These are phyloP conservation scores for Microdochium bolleyi DNA, from an alignment of 2,329 filamentous ascomycete species.

Conservation along the genomic window DNA sequence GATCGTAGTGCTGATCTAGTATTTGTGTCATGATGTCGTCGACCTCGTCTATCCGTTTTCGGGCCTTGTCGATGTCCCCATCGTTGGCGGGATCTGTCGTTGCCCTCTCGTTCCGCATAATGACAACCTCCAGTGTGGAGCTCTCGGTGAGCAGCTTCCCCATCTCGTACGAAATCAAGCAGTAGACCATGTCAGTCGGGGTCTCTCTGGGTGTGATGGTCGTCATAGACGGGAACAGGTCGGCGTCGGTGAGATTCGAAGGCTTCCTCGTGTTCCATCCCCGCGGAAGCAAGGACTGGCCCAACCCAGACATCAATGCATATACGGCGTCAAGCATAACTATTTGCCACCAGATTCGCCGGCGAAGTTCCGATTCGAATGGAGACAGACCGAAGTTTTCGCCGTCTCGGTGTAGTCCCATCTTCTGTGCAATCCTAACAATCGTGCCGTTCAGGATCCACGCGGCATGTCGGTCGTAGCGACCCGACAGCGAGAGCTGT, in stretches of 20 bases:
- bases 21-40: conserved; percentile 34
- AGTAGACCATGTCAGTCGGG: conserved; percentile 54
- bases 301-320: conserved; percentile 49
- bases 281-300: conserved; percentile 40
- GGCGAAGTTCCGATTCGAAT: conserved; percentile 61
- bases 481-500: conserved; percentile 47
- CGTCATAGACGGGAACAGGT: conserved; percentile 44
- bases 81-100: conserved; percentile 13
- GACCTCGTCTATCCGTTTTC: conserved; percentile 30
- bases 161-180: conserved; percentile 41
- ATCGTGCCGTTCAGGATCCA: conserved; percentile 55
- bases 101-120: conserved; percentile 34
- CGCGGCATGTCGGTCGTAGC: conserved; percentile 49
- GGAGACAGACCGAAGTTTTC: conserved; percentile 45
- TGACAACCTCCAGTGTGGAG: conserved; percentile 39
- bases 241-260: conserved; percentile 50
- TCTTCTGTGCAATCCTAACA: conserved; percentile 57
- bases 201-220: conserved; percentile 43
- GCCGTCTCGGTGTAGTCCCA: conserved; percentile 59
- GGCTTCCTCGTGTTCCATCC: conserved; percentile 49
- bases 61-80: conserved; percentile 31
- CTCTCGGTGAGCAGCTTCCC: conserved; percentile 39
- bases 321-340: conserved; percentile 49
- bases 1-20: conserved; percentile 41
- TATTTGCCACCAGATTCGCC: conserved; percentile 60